Base-by-base conservation (phyloP, 768 basidiomycete species). In the Leucogyrophana mollusca region DNA sequence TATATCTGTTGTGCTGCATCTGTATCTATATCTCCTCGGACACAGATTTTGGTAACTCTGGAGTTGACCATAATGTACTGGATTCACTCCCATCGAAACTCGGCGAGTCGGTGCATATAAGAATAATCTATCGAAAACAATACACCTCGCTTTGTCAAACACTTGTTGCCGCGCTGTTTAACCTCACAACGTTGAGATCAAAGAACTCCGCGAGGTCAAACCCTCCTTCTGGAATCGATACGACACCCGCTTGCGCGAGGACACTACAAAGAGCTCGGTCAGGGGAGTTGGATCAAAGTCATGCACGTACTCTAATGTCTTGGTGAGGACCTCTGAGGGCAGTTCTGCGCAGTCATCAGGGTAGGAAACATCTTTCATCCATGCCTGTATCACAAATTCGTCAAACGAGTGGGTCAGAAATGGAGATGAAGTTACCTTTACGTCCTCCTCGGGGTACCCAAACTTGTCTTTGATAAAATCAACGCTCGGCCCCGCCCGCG, bases 281-380 rank as follows among this genome's bases (percentile, higher is more conserved):
- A 35, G 16, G 25, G n/a, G 39, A 43, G 4, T 48, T 2, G 45
- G 37, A 38, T 10, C 35, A 16, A 34, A 46, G 14, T 1, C 7
- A 18, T 11, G 5, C 1, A 59, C 80, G 59, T 60, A 89, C 90
- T 70, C 70, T 7, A 94, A 67, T 0, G 93, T 94, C 33, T 88
- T 76, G 5, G 63, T 60, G 11, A 95, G 74, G 13, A 91, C 83
- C 23, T 30, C 13, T n/a, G 65, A 68, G 6, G 85, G 78, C 36
- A 94, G 84, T 27, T 67, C 70, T 2, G 73, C 64, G 54, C 90
- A 87, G 57, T 84, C 77, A 9, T 71, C 52, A 3, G 90, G 83
- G 63, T 92, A 95, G 3, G 69, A 72, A 16, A 94, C 92, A 4
- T 87, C 87, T 56, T 76, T 70, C 53, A 94, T 70, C 94, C 93